These are phyloP conservation scores for Cordyceps tenuipes DNA, from an alignment of 2,329 filamentous ascomycete genomes.

Conservation along the genomic window DNA sequence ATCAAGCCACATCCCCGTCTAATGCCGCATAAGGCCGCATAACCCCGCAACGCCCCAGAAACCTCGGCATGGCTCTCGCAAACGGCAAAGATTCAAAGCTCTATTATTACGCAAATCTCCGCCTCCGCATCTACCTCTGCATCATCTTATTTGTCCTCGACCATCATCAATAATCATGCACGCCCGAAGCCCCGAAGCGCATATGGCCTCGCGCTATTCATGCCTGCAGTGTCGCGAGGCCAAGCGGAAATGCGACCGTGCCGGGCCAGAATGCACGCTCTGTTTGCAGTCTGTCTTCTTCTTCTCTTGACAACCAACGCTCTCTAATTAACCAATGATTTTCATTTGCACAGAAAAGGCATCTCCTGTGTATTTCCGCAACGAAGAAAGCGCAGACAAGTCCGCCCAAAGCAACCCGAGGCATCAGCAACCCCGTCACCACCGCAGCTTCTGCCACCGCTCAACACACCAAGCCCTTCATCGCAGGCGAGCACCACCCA, in stretches of 20 bases:
- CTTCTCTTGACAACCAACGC: too few relatives aligned
- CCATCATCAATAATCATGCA: slow-evolving; percentile 1
- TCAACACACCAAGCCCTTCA: slow-evolving; percentile 6
- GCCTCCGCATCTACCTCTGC: background rate
- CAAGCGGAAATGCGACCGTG: slow-evolving; percentile 5
- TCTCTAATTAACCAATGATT: background rate
- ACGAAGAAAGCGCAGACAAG: slow-evolving; percentile 6
- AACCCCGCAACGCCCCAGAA: background rate
- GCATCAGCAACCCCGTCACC: background rate
- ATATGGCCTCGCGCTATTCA: background rate
- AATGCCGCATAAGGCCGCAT: background rate
- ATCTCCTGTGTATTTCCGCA: background rate
- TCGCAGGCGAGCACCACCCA: background rate
- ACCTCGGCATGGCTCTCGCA: background rate
- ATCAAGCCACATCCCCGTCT: too few relatives aligned
- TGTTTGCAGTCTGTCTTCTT: slow-evolving; percentile 1
- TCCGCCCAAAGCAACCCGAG: background rate
- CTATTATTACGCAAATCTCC: background rate
- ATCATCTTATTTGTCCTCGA: background rate
- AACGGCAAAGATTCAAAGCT: background rate
- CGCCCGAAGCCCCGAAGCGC: background rate
- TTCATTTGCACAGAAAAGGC: background rate
- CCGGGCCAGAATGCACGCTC: slow-evolving; percentile 1
- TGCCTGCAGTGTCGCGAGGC: slow-evolving; percentile 3
- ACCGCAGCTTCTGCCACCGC: background rate